These are phyloP conservation scores for Mycothermus thermophilus DNA, from an alignment of 495 filamentous ascomycete species.

Conservation along the genomic window DNA sequence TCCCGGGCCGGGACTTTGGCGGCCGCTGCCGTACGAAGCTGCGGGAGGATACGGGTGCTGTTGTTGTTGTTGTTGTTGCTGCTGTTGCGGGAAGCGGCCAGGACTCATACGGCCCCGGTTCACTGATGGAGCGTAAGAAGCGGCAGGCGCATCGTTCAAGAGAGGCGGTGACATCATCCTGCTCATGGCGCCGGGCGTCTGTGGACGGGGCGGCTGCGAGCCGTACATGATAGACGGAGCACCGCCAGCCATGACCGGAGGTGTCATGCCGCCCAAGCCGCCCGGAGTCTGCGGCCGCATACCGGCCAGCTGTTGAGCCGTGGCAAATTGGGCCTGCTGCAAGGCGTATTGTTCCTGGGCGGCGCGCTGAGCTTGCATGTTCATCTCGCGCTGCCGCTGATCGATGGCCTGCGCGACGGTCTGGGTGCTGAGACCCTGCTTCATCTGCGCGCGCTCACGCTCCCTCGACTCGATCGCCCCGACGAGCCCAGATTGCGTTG, in stretches of 20 bases:
- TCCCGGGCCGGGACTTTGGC: too few species aligned
- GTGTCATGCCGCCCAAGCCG: background rate
- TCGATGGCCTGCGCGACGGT: slow-evolving; percentile 70
- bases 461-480: slow-evolving; percentile 66
- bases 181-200: slow-evolving; percentile 1
- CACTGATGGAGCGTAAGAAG: too few species aligned
- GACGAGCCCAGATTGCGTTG: slow-evolving; percentile 48
- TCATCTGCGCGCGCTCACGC: slow-evolving; percentile 58
- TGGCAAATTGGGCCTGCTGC: slow-evolving; percentile 20
- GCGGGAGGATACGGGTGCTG: too few species aligned
- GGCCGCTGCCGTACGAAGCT: too few species aligned
- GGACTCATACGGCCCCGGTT: slow-evolving; percentile 11
- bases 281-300: slow-evolving; percentile 6
- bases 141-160: too few species aligned
- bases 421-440: slow-evolving; percentile 52
- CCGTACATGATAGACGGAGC: background rate
- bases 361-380: slow-evolving; percentile 26
- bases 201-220: background rate
- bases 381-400: slow-evolving; percentile 51
- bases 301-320: slow-evolving; percentile 11
- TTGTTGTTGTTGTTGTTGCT: too few species aligned
- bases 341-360: slow-evolving; percentile 21
- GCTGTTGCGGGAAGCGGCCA: too few species aligned
- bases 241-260: too few species aligned
- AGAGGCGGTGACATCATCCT: too few species aligned